Percentiles rank a stretch among this genome's conserved stretches.
phyloP scores from a whole-genome alignment of 495 filamentous ascomycete genomes.

The Bacidia rubella region DNA sequence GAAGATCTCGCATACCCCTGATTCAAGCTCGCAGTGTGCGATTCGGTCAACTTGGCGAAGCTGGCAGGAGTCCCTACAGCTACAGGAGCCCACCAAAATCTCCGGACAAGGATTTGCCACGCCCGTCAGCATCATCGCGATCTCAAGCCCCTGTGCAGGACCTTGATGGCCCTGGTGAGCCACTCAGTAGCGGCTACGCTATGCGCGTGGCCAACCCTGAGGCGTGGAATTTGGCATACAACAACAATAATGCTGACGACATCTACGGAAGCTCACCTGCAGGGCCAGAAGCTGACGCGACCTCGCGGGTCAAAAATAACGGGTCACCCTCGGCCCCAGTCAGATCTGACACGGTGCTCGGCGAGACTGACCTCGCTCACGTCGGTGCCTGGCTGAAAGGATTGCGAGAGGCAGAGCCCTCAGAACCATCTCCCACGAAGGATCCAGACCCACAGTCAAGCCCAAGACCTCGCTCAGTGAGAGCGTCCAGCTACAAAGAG shows the following conservation, averaged over 20 bases:
- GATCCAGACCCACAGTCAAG: neutral
- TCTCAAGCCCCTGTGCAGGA: neutral
- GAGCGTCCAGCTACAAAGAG: slow-evolving; percentile 12
- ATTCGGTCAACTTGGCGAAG: slow-evolving; percentile 1
- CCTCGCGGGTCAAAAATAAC: neutral
- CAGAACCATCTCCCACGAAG: neutral
- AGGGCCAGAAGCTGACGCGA: neutral
- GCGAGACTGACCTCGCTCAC: neutral
- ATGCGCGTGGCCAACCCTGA: neutral
- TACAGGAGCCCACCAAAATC: neutral
- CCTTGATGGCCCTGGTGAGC: neutral
- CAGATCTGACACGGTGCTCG: neutral
- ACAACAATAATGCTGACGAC: neutral
- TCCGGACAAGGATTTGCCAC: neutral
- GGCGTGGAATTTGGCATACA: neutral
- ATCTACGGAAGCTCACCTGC: neutral
- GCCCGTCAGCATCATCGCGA: too few species aligned
- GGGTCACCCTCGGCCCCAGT: neutral
- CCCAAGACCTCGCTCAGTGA: neutral
- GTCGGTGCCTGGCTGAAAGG: slow-evolving; percentile 1
- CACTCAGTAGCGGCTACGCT: slow-evolving; percentile 8
- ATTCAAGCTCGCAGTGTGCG: slow-evolving; percentile 8
- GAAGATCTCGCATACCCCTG: slow-evolving; percentile 10
- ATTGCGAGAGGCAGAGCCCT: neutral
- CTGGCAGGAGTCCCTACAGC: neutral